These are phyloP conservation scores for Daedaleopsis sinensis DNA, from an alignment of 768 basidiomycete genomes.

Conservation along the genomic window DNA sequence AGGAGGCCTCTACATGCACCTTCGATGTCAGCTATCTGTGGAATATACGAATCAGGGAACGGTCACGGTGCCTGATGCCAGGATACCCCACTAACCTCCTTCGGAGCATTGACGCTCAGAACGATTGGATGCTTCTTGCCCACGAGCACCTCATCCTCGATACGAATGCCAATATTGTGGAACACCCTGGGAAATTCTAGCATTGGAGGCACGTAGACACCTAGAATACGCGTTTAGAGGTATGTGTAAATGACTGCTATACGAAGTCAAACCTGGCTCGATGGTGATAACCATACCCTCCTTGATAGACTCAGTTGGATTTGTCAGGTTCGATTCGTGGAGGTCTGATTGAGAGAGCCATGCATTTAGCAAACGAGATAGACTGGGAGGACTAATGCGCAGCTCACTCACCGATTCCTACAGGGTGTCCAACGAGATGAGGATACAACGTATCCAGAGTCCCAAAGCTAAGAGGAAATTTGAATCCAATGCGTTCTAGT, in stretches of 20 bases:
- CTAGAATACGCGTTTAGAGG: constrained; percentile 36
- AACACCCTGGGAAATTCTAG: constrained; percentile 82
- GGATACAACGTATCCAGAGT: constrained; percentile 83
- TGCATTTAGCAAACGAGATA: too few relatives aligned
- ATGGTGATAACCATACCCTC: constrained; percentile 92
- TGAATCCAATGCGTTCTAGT: constrained; percentile 77
- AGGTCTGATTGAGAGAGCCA: constrained; percentile 55
- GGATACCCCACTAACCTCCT: constrained; percentile 57
- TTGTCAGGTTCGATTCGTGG: constrained; percentile 77
- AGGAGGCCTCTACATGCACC: constrained; percentile 76
- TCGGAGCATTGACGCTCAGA: constrained; percentile 74
- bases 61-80: not conserved
- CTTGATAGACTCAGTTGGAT: constrained; percentile 61
- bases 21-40: constrained; percentile 72
- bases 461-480: constrained; percentile 52
- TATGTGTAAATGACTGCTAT: not conserved
- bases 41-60: not conserved
- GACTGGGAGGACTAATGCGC: too few relatives aligned
- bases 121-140: constrained; percentile 62
- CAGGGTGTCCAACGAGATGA: constrained; percentile 89
- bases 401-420: constrained; percentile 73
- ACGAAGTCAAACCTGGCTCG: constrained; percentile 66
- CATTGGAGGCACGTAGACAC: constrained; percentile 86
- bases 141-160: constrained; percentile 87
- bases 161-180: constrained; percentile 89